Evolutionary conservation across 2,329 filamentous ascomycete species (phyloP).

Genomic region (Fusarium chlamydosporum): DNA sequence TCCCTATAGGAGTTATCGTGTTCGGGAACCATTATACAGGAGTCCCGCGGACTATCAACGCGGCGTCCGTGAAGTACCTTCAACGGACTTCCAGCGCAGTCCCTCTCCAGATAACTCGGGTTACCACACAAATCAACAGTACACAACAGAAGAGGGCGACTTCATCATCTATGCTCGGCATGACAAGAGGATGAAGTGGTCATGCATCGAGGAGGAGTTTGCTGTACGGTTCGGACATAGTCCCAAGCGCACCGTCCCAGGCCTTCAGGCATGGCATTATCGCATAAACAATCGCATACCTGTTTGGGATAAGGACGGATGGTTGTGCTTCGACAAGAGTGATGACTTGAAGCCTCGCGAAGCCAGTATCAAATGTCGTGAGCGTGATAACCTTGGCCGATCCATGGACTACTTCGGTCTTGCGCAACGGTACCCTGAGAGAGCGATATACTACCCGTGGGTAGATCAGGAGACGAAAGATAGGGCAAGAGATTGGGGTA

Average conservation of each 20-base stretch:
- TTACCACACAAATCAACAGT: constrained; percentile 60
- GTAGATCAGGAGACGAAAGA: constrained; percentile 57
- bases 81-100: neutral
- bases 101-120: constrained; percentile 53
- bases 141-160: constrained; percentile 60
- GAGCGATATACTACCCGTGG: constrained; percentile 63
- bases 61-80: constrained; percentile 47
- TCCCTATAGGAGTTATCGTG: too few species aligned
- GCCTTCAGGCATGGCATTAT: constrained; percentile 61
- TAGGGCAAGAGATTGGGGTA: constrained; percentile 58
- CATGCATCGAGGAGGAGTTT: constrained; percentile 58
- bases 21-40: too few species aligned
- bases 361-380: constrained; percentile 57
- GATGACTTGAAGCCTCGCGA: constrained; percentile 57
- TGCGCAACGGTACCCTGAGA: constrained; percentile 61
- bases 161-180: constrained; percentile 62
- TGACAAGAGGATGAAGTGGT: constrained; percentile 61
- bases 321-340: constrained; percentile 58
- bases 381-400: constrained; percentile 52
- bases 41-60: too few species aligned
- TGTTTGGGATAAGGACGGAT: constrained; percentile 58
- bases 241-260: constrained; percentile 57
- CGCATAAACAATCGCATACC: constrained; percentile 60
- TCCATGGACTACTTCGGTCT: constrained; percentile 55
- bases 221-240: constrained; percentile 56